Base-by-base conservation (phyloP, 768 basidiomycete genomes). In the Hortiboletus campestris region DNA sequence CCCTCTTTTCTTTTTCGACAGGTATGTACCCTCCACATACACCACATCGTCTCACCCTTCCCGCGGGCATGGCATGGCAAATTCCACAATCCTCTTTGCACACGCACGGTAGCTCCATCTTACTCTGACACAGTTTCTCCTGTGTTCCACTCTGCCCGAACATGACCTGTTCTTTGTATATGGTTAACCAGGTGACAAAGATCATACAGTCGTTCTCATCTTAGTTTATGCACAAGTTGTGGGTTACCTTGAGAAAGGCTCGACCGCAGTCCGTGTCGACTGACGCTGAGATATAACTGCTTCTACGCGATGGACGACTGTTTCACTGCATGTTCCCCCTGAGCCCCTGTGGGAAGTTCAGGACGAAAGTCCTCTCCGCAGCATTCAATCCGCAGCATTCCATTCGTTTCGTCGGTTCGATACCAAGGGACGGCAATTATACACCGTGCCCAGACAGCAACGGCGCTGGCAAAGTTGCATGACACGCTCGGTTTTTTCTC, bases 101-200 rank as follows among this genome's bases (percentile, higher is more conserved):
- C 94, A 97, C 67, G 77, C 86, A 5, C 84, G 92, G 22, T 94
- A 98, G 59, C 77, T 98, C 1, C 91, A 95, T 63, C 82, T 99
- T 46, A 84, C 85, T 2, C 0, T 59, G 35, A 56, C 59, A 0
- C 65, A 75, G 7, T 79, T 84, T 47, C 78, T 97, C n/a, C 69
- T 94, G 20, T 67, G 68, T 20, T 74, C 76, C 6, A 67, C 72
- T 14, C 74, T 78, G 4, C 39, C 53, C 1, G 64, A 74, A 32
- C 84, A 88, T 64, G 95, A 98, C 66, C n/a, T n/a, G n/a, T n/a
- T n/a, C n/a, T n/a, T n/a, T n/a, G n/a, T n/a, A n/a, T n/a, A n/a
- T n/a, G n/a, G n/a, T n/a, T n/a, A n/a, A n/a, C n/a, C n/a, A 25
- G 25, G 25, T 25, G 2, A 25, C 25, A 25, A 25, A 6, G 25